Evolutionary conservation across 345 rosid species (phyloP), one percentile per base, ranked within the genome.

Genomic region (Rubroshorea leprosula): DNA sequence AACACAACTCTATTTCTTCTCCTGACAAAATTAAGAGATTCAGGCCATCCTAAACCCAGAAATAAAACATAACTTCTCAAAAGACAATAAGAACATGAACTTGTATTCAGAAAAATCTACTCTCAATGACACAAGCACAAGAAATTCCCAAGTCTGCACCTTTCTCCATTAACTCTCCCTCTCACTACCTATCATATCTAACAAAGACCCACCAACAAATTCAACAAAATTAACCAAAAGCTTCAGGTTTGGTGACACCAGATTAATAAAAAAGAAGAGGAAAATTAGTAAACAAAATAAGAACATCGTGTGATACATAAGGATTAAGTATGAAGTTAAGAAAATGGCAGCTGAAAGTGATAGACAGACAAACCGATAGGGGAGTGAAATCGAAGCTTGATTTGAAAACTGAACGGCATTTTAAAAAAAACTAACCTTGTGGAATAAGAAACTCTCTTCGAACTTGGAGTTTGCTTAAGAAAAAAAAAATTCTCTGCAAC

Each of bases 301-400:
- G 53, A 57, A 67, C 57, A 61, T 62, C 38, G 1, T 20, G 18
- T 44, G 41, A 68, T 19, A 67, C 18, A 46, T 41, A 71, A 76
- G 59, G 70, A 75, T 75, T 84, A 58, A 49, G 72, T 73, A 70
- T 66, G 73, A 83, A 80, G 88, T 66, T 68, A 74, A 69, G 67
- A 57, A n/a, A 76, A 76, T 71, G 57, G 84, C 1, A 35, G 76
- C 78, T 73, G 49, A 61, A 10, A 54, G 76, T 38, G 83, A 53
- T 41, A 19, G 38, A 48, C 17, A 72, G 54, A 29, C 17, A 16
- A 15, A 55, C 23, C n/a, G n/a, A n/a, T n/a, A n/a, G n/a, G 73
- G 47, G 81, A 82, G 94, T 80, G 74, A 71, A 74, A 76, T 59
- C 72, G 75, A 89, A 82, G 95, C n/a, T n/a, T n/a, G n/a, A n/a